Evolutionary conservation across 129 eudicot genomes (phyloP), one percentile per base, ranked within the genome.

Genomic region (Smallanthus sonchifolius): DNA sequence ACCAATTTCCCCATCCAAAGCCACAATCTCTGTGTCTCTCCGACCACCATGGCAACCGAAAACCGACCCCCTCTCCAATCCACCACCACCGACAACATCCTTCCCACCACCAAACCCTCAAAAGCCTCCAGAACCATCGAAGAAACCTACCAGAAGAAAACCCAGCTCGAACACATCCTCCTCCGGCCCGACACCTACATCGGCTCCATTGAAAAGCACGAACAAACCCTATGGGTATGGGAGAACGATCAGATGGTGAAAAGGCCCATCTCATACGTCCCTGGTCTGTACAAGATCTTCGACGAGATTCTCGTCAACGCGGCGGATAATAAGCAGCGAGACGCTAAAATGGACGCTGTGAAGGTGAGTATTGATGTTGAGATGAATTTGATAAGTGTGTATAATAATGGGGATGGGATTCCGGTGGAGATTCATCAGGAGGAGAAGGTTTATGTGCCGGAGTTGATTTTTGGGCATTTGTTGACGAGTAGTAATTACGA

Each of bases 81-180:
- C 45, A 87, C 82, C 87, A 89, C 83, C 84, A 78, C 85, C 54
- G 79, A 83, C 57, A 89, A 89, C 85, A 79, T 82, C 74, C 83
- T 71, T 0, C 80, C 77, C 0, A 13, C 84, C 8, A 40, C 90
- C 6, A 51, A 44, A 44, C 30, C 79, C 67, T 9, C 73, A 65
- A 76, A 65, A 40, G 0, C 37, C 67, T 72, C 83, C 2, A 82
- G 88, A 47, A 88, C 98, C 10, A 88, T 94, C 76, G 98, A 94
- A 76, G 87, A 94, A 82, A 86, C 83, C 35, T 94, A 90, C 88
- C 98, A 94, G 85, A 94, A 94, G 64, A 94, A 94, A 20, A 73
- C 98, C 20, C 98, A 94, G 66, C 96, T 94, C 28, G 99, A 94
- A 13, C 99, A 94, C 89, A 94, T 94, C 88, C 89, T 94, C 10